A percentile compares a stretch with the other conserved stretches of the same genome.
Conservation (phyloP, 768 basidiomycete genomes). For the Rhodotorula toruloides region DNA sequence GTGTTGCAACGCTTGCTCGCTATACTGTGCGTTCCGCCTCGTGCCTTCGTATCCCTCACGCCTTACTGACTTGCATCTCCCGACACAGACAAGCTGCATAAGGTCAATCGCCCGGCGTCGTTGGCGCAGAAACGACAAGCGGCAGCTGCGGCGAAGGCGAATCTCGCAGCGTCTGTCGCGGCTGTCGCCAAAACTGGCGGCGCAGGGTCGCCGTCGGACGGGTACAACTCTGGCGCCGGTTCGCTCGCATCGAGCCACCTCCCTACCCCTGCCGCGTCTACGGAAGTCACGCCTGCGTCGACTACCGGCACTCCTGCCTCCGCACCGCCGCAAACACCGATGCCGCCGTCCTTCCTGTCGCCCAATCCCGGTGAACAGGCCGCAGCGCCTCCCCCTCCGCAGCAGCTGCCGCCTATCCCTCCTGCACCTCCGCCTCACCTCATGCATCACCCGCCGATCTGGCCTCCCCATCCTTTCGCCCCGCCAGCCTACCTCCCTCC, state of each 20-base stretch:
- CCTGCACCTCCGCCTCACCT: neutral
- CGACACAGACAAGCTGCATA: constrained; percentile 34
- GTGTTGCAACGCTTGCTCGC: constrained; percentile 83
- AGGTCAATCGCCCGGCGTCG: constrained; percentile 30
- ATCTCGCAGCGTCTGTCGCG: constrained; percentile 2
- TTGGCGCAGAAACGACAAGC: constrained; percentile 32
- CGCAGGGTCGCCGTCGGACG: neutral
- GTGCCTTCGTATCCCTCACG: too few species aligned
- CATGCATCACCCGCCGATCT: neutral
- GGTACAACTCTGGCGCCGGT: neutral
- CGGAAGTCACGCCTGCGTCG: neutral
- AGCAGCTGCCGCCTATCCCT: neutral
- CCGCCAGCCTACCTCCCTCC: neutral
- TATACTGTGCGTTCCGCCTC: constrained; percentile 53
- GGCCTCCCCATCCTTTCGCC: neutral
- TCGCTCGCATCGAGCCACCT: neutral
- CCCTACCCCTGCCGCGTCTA: neutral
- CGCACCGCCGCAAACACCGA: neutral
- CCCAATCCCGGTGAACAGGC: neutral
- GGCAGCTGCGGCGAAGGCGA: constrained; percentile 20
- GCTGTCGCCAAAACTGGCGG: neutral
- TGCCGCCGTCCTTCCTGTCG: too few species aligned
- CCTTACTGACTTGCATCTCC: neutral
- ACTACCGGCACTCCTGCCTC: neutral
- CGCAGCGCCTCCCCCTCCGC: neutral